A percentile compares a stretch with the other conserved stretches of the same genome.
These are phyloP conservation scores for Candida buenavistaensis DNA, from an alignment of 1,139 yeast species.

Conservation along the genomic window DNA sequence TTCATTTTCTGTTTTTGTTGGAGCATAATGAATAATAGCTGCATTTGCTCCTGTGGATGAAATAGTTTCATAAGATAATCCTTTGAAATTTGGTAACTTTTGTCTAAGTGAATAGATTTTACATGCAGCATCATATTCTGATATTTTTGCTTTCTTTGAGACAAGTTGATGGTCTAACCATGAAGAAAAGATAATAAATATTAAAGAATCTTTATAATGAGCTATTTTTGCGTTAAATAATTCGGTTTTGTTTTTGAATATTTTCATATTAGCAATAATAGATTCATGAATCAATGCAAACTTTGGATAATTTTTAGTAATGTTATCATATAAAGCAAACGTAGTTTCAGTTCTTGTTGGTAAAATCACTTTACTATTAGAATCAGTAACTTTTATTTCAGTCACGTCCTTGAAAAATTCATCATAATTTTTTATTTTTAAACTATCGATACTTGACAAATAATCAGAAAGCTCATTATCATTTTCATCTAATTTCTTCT, in stretches of 20 bases:
- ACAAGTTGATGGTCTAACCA: constrained; percentile 44
- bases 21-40: constrained; percentile 57
- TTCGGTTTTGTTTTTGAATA: constrained; percentile 40
- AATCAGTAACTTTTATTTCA: constrained; percentile 17
- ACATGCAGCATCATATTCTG: constrained; percentile 46
- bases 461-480: constrained; percentile 22
- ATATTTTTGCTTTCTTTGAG: constrained; percentile 22
- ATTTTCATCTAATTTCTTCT: constrained; percentile 27
- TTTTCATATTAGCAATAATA: constrained; percentile 34
- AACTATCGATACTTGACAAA: constrained; percentile 26
- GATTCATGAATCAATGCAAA: constrained; percentile 29
- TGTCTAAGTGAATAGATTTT: constrained; percentile 43
- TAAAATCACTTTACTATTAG: constrained; percentile 22
- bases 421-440: constrained; percentile 31
- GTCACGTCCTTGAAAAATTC: constrained; percentile 33
- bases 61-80: constrained; percentile 54
- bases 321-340: constrained; percentile 32
- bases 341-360: constrained; percentile 34
- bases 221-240: constrained; percentile 40
- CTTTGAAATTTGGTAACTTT: constrained; percentile 47
- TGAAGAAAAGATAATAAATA: constrained; percentile 37
- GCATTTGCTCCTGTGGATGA: constrained; percentile 57
- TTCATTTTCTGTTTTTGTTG: constrained; percentile 40
- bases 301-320: constrained; percentile 32
- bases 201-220: constrained; percentile 46